Conservation (phyloP, 1,139 yeast species). For the Torulaspora globosa region DNA sequence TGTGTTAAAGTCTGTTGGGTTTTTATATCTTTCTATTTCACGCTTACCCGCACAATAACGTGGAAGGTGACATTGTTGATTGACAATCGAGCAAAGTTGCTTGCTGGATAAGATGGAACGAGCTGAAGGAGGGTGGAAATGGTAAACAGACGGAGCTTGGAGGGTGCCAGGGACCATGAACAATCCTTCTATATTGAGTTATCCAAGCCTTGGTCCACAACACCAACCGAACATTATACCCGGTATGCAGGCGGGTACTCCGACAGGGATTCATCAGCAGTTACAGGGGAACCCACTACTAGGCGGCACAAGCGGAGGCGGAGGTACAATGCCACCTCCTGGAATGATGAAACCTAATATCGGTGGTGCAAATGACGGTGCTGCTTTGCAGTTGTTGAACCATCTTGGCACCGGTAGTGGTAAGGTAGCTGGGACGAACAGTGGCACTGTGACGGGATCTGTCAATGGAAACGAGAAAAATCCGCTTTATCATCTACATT, state of each 20-base stretch:
- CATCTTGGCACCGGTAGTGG: conserved; percentile 14
- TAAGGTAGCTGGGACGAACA: conserved; percentile 7
- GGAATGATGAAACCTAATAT: conserved; percentile 18
- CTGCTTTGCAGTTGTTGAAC: conserved; percentile 15
- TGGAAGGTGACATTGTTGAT: background rate
- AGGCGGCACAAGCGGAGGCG: conserved; percentile 7
- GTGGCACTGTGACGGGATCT: conserved; percentile 8
- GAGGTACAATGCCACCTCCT: conserved; percentile 20
- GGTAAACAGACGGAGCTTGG: background rate
- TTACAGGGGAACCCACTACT: conserved; percentile 11
- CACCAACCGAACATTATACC: conserved; percentile 17
- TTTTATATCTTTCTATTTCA: background rate
- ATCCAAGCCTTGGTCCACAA: conserved; percentile 18
- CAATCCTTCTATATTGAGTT: conserved; percentile 17
- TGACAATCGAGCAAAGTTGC: conserved; percentile 1
- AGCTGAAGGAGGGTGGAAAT: conserved; percentile 3
- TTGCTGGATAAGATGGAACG: conserved; percentile 2
- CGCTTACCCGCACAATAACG: conserved; percentile 2
- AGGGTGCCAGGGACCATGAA: conserved; percentile 10
- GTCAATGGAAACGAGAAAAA: conserved; percentile 30
- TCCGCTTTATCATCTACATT: conserved; percentile 44
- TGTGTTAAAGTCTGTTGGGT: background rate
- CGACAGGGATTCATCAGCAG: conserved; percentile 16
- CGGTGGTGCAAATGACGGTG: conserved; percentile 8
- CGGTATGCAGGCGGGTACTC: conserved; percentile 14